Conservation (phyloP, 805 yeast species). For the Lachancea meyersii region DNA sequence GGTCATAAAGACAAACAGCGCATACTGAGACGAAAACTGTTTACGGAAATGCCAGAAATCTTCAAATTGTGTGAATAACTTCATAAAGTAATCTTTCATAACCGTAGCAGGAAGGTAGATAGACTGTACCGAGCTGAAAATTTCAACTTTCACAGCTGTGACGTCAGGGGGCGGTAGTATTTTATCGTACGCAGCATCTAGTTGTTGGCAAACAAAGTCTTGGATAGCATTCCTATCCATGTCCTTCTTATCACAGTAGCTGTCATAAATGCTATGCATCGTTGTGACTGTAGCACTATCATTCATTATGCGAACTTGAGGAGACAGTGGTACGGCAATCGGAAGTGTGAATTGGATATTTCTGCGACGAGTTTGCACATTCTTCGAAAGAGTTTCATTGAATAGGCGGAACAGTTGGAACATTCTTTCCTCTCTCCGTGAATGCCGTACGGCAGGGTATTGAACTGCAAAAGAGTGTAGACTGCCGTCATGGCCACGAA, state of each 20-base stretch:
- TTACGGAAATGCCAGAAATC: slow-evolving; percentile 97
- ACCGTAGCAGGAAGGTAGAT: slow-evolving; percentile 80
- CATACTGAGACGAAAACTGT: slow-evolving; percentile 91
- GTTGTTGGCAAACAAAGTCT: slow-evolving; percentile 74
- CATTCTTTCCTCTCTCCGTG: slow-evolving; percentile 91
- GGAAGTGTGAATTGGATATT: slow-evolving; percentile 82
- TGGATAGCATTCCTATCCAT: slow-evolving; percentile 85
- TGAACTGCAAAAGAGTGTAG: slow-evolving; percentile 91
- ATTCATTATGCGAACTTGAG: slow-evolving; percentile 88
- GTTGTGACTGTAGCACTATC: slow-evolving; percentile 67
- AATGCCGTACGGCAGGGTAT: slow-evolving; percentile 95
- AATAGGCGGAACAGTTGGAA: slow-evolving; percentile 87
- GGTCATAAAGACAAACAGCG: slow-evolving; percentile 85
- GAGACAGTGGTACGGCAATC: slow-evolving; percentile 86
- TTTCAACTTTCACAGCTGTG: slow-evolving; percentile 82
- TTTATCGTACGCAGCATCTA: slow-evolving; percentile 90
- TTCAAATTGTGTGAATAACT: slow-evolving; percentile 67
- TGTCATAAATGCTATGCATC: slow-evolving; percentile 81
- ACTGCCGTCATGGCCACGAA: slow-evolving; percentile 91
- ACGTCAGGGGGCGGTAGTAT: slow-evolving; percentile 90
- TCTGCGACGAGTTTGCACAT: slow-evolving; percentile 84
- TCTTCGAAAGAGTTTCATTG: slow-evolving; percentile 70
- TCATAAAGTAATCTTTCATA: slow-evolving; percentile 69
- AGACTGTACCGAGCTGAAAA: slow-evolving; percentile 83
- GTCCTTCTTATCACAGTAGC: slow-evolving; percentile 65